Conservation (phyloP, 2,329 filamentous ascomycete genomes). For the Coniochaeta pulveracea region DNA sequence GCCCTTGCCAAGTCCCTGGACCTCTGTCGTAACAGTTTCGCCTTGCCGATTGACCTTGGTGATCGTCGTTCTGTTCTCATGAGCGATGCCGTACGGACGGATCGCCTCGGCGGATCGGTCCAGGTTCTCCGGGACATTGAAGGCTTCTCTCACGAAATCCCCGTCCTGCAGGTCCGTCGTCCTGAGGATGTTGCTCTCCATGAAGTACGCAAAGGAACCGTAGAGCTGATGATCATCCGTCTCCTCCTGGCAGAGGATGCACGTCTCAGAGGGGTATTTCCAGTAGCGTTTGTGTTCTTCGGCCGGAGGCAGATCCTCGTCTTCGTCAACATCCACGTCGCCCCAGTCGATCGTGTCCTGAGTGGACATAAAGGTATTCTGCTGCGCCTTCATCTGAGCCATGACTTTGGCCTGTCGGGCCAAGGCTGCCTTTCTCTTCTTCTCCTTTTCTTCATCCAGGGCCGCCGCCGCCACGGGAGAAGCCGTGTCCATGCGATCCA, state of each 20-base stretch:
- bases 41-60: constrained; percentile 67
- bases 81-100: constrained; percentile 82
- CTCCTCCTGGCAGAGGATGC: constrained; percentile 93
- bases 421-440: constrained; percentile 82
- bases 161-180: constrained; percentile 75
- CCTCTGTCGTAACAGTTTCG: constrained; percentile 58
- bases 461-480: constrained; percentile 64
- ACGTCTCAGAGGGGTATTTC: constrained; percentile 88
- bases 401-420: constrained; percentile 89
- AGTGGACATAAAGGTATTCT: constrained; percentile 85
- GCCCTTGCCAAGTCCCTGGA: constrained; percentile 78
- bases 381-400: constrained; percentile 96
- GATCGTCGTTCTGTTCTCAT: constrained; percentile 70
- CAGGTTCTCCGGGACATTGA: constrained; percentile 66
- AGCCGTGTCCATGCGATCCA: constrained; percentile 70
- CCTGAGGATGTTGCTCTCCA: constrained; percentile 74
- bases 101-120: constrained; percentile 75
- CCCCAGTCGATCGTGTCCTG: constrained; percentile 86
- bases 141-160: constrained; percentile 76
- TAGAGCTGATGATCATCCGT: constrained; percentile 82
- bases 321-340: constrained; percentile 67
- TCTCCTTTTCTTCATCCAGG: constrained; percentile 62
- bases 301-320: constrained; percentile 43
- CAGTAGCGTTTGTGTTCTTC: constrained; percentile 65
- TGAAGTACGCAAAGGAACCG: constrained; percentile 85